A percentile compares a stretch with the other conserved stretches of the same genome.
These are phyloP conservation scores for Ogataea methanolica DNA, from an alignment of 805 yeast species.

Conservation along the genomic window DNA sequence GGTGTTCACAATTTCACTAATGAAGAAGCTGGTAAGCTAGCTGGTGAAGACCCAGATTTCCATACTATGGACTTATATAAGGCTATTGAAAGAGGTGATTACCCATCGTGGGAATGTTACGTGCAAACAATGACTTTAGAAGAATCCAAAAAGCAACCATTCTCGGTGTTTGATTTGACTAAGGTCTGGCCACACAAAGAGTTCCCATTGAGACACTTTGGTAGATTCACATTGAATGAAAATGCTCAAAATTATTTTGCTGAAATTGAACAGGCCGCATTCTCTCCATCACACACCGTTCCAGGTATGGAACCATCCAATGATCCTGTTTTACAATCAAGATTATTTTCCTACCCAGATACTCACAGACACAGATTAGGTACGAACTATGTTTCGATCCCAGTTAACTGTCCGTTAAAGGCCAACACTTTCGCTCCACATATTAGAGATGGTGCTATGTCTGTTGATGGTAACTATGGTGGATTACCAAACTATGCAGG, in stretches of 20 bases:
- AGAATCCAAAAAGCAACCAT: constrained; percentile 69
- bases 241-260: constrained; percentile 87
- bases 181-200: constrained; percentile 89
- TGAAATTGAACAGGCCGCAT: constrained; percentile 82
- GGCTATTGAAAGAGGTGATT: constrained; percentile 70
- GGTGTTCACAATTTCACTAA: constrained; percentile 42
- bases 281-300: constrained; percentile 80
- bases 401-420: constrained; percentile 81
- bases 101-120: constrained; percentile 82
- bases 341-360: constrained; percentile 79
- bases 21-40: constrained; percentile 63
- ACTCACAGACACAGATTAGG: constrained; percentile 83
- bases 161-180: constrained; percentile 85
- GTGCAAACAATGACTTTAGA: constrained; percentile 83
- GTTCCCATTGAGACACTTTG: constrained; percentile 83
- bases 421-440: constrained; percentile 58
- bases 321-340: constrained; percentile 79
- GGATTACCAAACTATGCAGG: constrained; percentile 70
- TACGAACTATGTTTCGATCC: constrained; percentile 74
- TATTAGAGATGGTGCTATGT: constrained; percentile 80
- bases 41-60: constrained; percentile 79
- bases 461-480: constrained; percentile 67
- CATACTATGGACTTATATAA: constrained; percentile 78
- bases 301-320: constrained; percentile 81
- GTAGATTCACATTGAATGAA: constrained; percentile 72